A percentile compares a stretch with the other conserved stretches of the same genome.
These are phyloP conservation scores for Caryopteris hybrid DNA, from an alignment of 305 asterid species.

Conservation along the genomic window DNA sequence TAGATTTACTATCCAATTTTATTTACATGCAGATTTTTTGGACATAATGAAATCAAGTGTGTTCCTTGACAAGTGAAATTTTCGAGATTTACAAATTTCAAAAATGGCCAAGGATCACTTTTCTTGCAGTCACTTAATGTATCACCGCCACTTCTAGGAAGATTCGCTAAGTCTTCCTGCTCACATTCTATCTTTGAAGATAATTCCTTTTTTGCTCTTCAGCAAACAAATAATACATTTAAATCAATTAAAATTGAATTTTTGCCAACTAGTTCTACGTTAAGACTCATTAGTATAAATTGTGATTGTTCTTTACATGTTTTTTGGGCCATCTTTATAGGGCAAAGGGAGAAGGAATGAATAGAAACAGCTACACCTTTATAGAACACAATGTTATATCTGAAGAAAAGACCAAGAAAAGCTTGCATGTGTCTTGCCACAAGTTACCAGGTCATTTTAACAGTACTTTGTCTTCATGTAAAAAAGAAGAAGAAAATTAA, in stretches of 20 bases:
- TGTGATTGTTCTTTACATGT: too few relatives aligned
- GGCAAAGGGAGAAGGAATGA: neutral
- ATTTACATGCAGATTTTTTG: neutral
- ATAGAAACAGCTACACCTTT: neutral
- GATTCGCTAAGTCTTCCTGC: neutral
- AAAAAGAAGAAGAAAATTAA: too few relatives aligned
- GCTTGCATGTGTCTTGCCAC: neutral
- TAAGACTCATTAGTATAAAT: neutral
- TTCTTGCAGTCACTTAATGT: neutral
- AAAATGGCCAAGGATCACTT: neutral
- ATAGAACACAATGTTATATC: neutral
- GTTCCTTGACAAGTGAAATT: neutral
- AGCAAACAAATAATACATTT: neutral
- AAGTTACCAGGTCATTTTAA: neutral
- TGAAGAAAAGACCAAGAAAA: neutral
- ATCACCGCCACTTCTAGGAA: neutral
- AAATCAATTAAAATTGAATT: neutral
- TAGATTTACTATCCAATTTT: too few relatives aligned
- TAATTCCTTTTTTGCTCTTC: neutral
- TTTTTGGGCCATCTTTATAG: neutral
- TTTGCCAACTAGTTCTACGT: neutral
- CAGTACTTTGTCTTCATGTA: conserved; percentile 3
- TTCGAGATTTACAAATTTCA: neutral
- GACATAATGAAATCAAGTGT: neutral
- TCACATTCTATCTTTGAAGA: too few relatives aligned